Percentiles rank a stretch among this genome's conserved stretches.
phyloP scores from a whole-genome alignment of 768 basidiomycete species.

The Chalciporus piperatus region DNA sequence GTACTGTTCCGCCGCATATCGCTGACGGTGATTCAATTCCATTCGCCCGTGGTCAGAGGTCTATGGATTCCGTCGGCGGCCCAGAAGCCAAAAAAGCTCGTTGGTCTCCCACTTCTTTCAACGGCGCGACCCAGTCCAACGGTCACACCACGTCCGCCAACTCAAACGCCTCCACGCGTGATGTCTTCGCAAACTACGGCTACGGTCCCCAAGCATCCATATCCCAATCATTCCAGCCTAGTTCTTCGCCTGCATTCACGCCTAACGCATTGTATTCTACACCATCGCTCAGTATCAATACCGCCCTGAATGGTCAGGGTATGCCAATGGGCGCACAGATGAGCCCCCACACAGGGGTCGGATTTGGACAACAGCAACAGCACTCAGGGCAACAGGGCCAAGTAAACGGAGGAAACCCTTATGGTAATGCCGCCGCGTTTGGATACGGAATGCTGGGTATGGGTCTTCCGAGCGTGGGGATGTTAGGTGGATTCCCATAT shows the following conservation, averaged over 20 bases:
- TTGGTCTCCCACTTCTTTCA: slow-evolving; percentile 71
- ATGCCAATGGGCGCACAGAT: slow-evolving; percentile 53
- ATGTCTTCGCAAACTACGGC: slow-evolving; percentile 84
- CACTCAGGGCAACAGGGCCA: slow-evolving; percentile 33
- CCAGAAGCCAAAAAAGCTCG: slow-evolving; percentile 89
- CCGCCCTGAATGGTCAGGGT: slow-evolving; percentile 44
- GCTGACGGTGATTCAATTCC: slow-evolving; percentile 3
- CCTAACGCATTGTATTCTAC: slow-evolving; percentile 71
- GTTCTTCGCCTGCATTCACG: slow-evolving; percentile 46
- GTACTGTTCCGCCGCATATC: background rate
- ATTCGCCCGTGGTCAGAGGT: slow-evolving; percentile 50
- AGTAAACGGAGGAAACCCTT: slow-evolving; percentile 48
- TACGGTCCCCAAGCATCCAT: slow-evolving; percentile 75
- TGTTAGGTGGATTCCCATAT: slow-evolving; percentile 73
- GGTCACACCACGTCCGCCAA: slow-evolving; percentile 37
- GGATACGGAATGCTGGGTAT: slow-evolving; percentile 79
- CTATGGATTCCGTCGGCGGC: slow-evolving; percentile 80
- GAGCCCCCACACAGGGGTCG: slow-evolving; percentile 63
- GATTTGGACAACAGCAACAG: slow-evolving; percentile 48
- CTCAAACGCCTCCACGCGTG: slow-evolving; percentile 46
- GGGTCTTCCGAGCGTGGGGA: slow-evolving; percentile 72
- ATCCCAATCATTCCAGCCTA: slow-evolving; percentile 49
- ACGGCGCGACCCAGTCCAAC: slow-evolving; percentile 32
- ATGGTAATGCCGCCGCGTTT: slow-evolving; percentile 47
- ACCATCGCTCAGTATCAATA: slow-evolving; percentile 67